Evolutionary conservation across 495 filamentous ascomycete species (phyloP), one percentile per base, ranked within the genome.

Genomic region (Penicillium flavigenum): DNA sequence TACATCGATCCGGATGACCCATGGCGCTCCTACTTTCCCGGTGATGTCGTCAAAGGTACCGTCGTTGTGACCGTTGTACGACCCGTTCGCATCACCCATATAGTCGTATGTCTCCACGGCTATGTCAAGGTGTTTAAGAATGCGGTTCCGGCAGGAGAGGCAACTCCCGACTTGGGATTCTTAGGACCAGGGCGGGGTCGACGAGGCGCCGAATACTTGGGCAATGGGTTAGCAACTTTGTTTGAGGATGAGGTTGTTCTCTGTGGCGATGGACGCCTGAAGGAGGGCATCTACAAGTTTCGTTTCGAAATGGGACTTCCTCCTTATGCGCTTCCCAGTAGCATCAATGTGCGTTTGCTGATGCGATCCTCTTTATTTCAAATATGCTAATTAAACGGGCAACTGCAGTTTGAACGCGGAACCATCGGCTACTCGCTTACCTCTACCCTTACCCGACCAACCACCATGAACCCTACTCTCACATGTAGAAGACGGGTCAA

Each of bases 191-290:
- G 79, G 34, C 74, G 77, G 72, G 78, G 73, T 66, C 83, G 76
- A 77, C 81, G 74, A 64, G 73, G 70, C 56, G 82, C 72, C 11
- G 87, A 90, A 66, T 91, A 92, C 64, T 81, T 86, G 67, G 88
- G 88, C 32, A 90, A 92, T 76, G 92, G 92, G 24, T 82, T 90
- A 65, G 87, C 87, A 11, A 90, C 87, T 7, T 73, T 98, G 42
- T 98, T 97, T 63, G 88, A 93, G 71, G 92, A 98, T 65, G 91
- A 98, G 68, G 79, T 88, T 55, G 86, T 93, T 16, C 80, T 98
- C 38, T 96, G 92, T 66, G 93, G 92, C 22, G 92, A 97, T 55
- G 92, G 94, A 5, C 83, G 88, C 61, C 79, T 98, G 27, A 88
- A 91, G 53, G 82, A 89, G 50, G 90, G 91, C 12, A 80, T 88